Percentiles rank a stretch among this genome's conserved stretches.
phyloP scores from a whole-genome alignment of 2,329 filamentous ascomycete species.

The Macrophomina phaseolina region DNA sequence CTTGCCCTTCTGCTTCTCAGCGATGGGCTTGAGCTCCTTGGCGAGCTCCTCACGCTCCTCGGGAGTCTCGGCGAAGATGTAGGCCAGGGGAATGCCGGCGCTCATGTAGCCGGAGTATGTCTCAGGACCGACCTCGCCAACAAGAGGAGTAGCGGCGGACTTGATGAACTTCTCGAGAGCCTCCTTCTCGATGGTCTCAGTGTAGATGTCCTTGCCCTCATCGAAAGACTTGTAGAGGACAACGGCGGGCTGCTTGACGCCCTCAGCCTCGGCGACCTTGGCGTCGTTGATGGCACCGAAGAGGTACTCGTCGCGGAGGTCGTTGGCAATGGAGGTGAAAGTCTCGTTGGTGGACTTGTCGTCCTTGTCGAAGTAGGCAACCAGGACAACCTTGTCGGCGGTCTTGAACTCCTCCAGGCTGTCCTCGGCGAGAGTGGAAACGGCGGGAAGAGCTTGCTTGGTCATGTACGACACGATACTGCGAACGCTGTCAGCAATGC shows the following conservation, averaged over 20 bases:
- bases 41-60: constrained; percentile 86
- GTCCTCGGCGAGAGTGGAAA: constrained; percentile 81
- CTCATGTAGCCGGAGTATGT: constrained; percentile 97
- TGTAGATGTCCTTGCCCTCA: constrained; percentile 88
- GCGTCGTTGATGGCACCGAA: constrained; percentile 89
- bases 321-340: constrained; percentile 74
- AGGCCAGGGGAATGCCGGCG: constrained; percentile 87
- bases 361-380: constrained; percentile 82
- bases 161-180: constrained; percentile 84
- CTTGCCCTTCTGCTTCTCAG: constrained; percentile 88
- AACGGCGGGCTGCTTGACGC: constrained; percentile 82
- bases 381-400: constrained; percentile 92
- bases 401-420: constrained; percentile 96
- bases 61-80: constrained; percentile 92
- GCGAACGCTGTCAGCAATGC: constrained; percentile 28
- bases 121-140: constrained; percentile 95
- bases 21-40: constrained; percentile 80
- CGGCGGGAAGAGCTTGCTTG: constrained; percentile 94
- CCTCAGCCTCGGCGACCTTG: constrained; percentile 84
- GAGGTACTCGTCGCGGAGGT: constrained; percentile 88
- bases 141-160: constrained; percentile 82
- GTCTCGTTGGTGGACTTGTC: constrained; percentile 87
- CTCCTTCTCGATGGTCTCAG: constrained; percentile 80
- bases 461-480: constrained; percentile 87
- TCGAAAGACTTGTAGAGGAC: constrained; percentile 98